Evolutionary conservation across 164 flowering plant genomes (phyloP).

Genomic region (Sedum album): DNA sequence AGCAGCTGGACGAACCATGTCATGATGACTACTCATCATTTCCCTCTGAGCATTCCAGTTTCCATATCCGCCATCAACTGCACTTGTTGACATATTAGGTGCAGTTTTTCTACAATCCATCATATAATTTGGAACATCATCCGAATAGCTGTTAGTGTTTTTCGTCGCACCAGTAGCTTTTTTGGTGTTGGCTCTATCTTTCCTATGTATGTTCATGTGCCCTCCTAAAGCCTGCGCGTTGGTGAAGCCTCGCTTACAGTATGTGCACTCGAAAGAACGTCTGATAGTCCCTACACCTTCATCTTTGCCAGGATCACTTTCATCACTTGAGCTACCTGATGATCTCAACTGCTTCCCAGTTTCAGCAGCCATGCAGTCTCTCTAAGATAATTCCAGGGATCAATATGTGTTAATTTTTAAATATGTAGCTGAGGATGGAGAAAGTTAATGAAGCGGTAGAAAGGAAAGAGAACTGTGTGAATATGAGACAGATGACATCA

Average conservation of each 20-base stretch:
- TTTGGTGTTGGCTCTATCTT: neutral
- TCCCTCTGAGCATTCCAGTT: constrained; percentile 3
- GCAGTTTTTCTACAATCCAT: neutral
- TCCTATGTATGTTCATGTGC: constrained; percentile 6
- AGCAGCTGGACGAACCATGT: neutral
- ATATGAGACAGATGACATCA: neutral
- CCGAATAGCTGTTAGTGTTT: neutral
- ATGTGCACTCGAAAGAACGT: constrained; percentile 6
- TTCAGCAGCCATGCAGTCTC: neutral
- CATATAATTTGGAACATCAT: neutral
- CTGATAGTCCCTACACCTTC: neutral
- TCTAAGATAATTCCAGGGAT: neutral
- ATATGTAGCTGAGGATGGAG: neutral
- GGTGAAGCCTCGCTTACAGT: constrained; percentile 2
- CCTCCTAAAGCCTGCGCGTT: constrained; percentile 7
- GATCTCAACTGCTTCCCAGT: neutral
- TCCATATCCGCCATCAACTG: neutral
- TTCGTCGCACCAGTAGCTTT: neutral
- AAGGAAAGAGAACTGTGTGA: neutral
- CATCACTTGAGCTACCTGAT: constrained; percentile 5
- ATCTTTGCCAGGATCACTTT: neutral
- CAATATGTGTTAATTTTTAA: neutral
- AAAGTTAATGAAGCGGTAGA: neutral
- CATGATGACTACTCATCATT: neutral
- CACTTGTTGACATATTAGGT: neutral